These are phyloP conservation scores for Hyphopichia buzzinii DNA, from an alignment of 1,139 yeast genomes.

Conservation along the genomic window DNA sequence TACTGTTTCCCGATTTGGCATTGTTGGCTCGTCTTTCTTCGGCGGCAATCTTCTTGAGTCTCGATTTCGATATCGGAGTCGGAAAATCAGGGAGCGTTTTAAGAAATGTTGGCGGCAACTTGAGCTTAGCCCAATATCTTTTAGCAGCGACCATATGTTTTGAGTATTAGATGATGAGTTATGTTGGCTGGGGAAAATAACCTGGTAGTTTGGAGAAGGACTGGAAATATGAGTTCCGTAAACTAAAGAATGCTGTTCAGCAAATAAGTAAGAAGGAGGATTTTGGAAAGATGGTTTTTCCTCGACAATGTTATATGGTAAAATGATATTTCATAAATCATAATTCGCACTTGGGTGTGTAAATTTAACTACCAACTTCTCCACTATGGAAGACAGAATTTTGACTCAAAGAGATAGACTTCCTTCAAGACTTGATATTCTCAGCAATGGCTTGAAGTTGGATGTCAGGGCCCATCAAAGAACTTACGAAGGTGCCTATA, in stretches of 20 bases:
- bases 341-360: too few relatives aligned
- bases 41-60: slow-evolving; percentile 28
- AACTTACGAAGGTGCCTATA: slow-evolving; percentile 62
- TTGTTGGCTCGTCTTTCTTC: slow-evolving; percentile 22
- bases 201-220: too few relatives aligned
- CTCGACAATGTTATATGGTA: too few relatives aligned
- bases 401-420: slow-evolving; percentile 17
- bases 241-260: too few relatives aligned
- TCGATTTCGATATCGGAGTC: slow-evolving; percentile 28
- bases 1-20: background rate
- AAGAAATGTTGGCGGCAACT: slow-evolving; percentile 28
- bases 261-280: too few relatives aligned
- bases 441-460: slow-evolving; percentile 39
- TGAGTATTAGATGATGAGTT: too few relatives aligned
- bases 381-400: slow-evolving; percentile 2
- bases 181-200: too few relatives aligned
- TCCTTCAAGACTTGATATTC: slow-evolving; percentile 34
- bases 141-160: slow-evolving; percentile 36
- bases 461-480: slow-evolving; percentile 61
- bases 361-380: too few relatives aligned
- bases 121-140: slow-evolving; percentile 33
- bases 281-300: too few relatives aligned
- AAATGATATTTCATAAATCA: too few relatives aligned
- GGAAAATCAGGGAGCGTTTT: slow-evolving; percentile 35
- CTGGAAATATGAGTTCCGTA: too few relatives aligned